Conservation (phyloP, 371 early-diverging fungal genomes). For the Rhizopus arrhizus region DNA sequence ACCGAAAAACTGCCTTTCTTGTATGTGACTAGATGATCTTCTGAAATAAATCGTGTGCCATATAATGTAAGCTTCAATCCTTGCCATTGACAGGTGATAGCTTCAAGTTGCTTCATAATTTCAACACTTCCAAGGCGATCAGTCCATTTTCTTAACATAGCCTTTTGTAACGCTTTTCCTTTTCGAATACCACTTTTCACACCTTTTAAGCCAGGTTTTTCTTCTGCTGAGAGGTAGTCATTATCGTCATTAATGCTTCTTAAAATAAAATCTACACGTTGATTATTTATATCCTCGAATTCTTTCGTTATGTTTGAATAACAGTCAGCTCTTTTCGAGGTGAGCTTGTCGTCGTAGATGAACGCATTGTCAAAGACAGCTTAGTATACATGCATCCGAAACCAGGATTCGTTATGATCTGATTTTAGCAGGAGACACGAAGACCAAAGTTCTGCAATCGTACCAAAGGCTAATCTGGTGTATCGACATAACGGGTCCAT, state of each 20-base stretch:
- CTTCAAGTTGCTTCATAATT: conserved; percentile 24
- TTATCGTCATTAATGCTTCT: conserved; percentile 5
- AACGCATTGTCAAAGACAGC: conserved; percentile 14
- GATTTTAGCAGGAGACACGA: conserved; percentile 9
- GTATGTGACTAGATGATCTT: conserved; percentile 13
- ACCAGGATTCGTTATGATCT: conserved; percentile 18
- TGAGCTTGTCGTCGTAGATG: conserved; percentile 14
- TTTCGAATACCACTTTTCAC: conserved; percentile 18
- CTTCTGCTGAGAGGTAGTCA: conserved; percentile 20
- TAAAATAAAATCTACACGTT: conserved; percentile 15
- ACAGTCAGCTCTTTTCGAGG: conserved; percentile 14
- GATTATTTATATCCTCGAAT: not conserved
- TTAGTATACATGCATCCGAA: conserved; percentile 7
- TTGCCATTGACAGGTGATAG: conserved; percentile 29
- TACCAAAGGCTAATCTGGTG: conserved; percentile 13
- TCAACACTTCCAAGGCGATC: conserved; percentile 15
- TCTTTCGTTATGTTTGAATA: not conserved
- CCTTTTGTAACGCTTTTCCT: conserved; percentile 19
- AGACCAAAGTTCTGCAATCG: conserved; percentile 14
- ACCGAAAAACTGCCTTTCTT: conserved; percentile 14
- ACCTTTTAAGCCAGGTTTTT: conserved; percentile 26
- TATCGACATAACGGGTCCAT: conserved; percentile 12
- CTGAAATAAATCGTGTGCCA: conserved; percentile 18
- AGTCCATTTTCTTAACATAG: conserved; percentile 22
- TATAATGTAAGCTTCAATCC: conserved; percentile 14